Evolutionary conservation across 768 basidiomycete species (phyloP).

Genomic region (Mycena amicta): DNA sequence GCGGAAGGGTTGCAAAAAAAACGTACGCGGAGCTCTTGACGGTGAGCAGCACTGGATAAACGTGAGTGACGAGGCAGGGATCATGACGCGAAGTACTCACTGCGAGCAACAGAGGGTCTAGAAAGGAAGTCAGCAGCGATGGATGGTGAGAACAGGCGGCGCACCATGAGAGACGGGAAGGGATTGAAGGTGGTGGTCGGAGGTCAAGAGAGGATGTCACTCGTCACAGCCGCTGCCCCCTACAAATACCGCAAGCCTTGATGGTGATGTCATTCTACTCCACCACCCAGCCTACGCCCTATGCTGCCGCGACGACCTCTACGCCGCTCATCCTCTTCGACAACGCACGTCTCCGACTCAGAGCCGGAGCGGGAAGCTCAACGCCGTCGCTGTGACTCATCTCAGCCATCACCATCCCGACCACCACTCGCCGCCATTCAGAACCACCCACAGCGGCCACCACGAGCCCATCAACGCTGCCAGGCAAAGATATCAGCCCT

Average conservation of each 20-base stretch:
- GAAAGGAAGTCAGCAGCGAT: too few relatives aligned
- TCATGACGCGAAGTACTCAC: too few relatives aligned
- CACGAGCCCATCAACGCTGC: neutral
- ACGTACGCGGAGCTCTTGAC: too few relatives aligned
- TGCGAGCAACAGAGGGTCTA: too few relatives aligned
- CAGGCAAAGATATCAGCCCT: neutral
- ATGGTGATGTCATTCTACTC: neutral
- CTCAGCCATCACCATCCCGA: neutral
- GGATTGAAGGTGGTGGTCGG: neutral
- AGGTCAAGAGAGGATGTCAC: neutral
- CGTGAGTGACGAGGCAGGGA: too few relatives aligned
- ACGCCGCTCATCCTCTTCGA: neutral
- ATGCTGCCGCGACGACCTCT: neutral
- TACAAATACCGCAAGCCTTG: neutral
- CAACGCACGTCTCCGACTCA: neutral
- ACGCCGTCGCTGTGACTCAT: neutral
- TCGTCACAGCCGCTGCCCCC: neutral
- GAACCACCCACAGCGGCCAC: neutral
- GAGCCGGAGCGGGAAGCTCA: neutral
- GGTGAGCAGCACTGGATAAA: too few relatives aligned
- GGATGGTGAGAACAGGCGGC: neutral
- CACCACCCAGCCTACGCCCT: neutral
- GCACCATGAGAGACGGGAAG: neutral
- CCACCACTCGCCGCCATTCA: neutral
- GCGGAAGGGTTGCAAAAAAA: too few relatives aligned